Base-by-base conservation (phyloP, 495 filamentous ascomycete genomes). In the Gamarada debralockiae region DNA sequence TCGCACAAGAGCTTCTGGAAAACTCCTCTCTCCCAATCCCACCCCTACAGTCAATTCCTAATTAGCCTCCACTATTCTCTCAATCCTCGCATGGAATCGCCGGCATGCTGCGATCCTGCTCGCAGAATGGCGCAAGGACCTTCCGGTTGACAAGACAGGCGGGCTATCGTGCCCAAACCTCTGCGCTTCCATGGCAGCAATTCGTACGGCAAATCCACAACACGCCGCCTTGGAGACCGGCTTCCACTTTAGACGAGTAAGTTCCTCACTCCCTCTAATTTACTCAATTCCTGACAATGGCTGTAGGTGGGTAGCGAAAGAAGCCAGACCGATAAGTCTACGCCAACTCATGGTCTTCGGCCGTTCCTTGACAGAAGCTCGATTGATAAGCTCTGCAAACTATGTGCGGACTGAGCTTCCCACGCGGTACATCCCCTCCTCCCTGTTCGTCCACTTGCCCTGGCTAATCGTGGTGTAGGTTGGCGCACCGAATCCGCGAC, bases 321-420 rank as follows among this genome's bases (percentile, higher is more conserved):
- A 90, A 62, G 88, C 90, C 8, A 78, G 88, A 23, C 90, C 92
- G 0, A 95, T 97, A 62, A 91, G 86, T 68, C 72, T 97, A 48
- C 84, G 90, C 34, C 90, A 95, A 67, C 78, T 99, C 59, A 97
- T 93, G 62, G 95, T 97, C 59, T 99, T 97, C 64, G 77, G 78
- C 0, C 86, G 93, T 22, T 91, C 91, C 12, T 69, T 98, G 65
- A 97, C 92, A 34, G 95, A 97, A 67, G 75, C 80, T 17, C 85
- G 95, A 51, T 77, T 98, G 48, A 81, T 98, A 47, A 88, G 86
- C 73, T 95, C 91, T 38, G 95, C 95, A 24, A 97, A 97, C 67
- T 98, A 97, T 76, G 90, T 97, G 37, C 88, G 93, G 33, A 92
- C 88, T 4, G 93, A 98, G 71, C 79, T 98, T 20, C 93, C 93